These are phyloP conservation scores for Lachancea kluyveri DNA, from an alignment of 805 yeast species.

Conservation along the genomic window DNA sequence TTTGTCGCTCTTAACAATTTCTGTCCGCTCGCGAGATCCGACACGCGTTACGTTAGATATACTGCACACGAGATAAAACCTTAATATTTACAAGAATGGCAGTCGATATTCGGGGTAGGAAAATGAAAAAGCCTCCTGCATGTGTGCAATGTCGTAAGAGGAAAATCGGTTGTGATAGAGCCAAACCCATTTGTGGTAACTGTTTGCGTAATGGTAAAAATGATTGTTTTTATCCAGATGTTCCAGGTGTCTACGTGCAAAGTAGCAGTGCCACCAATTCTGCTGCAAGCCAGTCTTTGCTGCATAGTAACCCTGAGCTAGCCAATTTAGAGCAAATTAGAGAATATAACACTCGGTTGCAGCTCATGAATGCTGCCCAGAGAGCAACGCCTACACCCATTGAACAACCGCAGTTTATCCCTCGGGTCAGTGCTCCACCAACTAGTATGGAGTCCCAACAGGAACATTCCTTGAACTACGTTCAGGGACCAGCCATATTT, in stretches of 20 bases:
- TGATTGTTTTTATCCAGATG: constrained; percentile 28
- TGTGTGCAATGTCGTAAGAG: constrained; percentile 30
- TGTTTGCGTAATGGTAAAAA: constrained; percentile 27
- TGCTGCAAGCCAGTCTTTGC: constrained; percentile 4
- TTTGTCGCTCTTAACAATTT: no score
- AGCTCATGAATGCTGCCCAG: constrained; percentile 19
- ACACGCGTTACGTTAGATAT: no score
- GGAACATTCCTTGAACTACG: neutral
- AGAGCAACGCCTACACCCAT: constrained; percentile 15
- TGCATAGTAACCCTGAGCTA: constrained; percentile 19
- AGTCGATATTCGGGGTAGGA: constrained; percentile 17
- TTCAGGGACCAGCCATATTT: constrained; percentile 29
- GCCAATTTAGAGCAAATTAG: constrained; percentile 27
- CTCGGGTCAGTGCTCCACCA: constrained; percentile 13
- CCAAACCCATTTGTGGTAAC: constrained; percentile 37
- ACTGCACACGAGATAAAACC: no score
- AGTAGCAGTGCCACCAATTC: neutral
- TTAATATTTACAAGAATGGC: no score
- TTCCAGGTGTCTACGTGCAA: constrained; percentile 22
- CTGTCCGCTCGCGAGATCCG: no score
- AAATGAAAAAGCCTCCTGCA: constrained; percentile 24
- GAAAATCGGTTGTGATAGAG: constrained; percentile 38
- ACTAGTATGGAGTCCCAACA: neutral
- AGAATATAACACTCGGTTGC: constrained; percentile 26
- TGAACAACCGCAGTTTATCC: constrained; percentile 21